A percentile compares a stretch with the other conserved stretches of the same genome.
phyloP scores from a whole-genome alignment of 495 filamentous ascomycete species.

The Ascodesmis nigricans region DNA sequence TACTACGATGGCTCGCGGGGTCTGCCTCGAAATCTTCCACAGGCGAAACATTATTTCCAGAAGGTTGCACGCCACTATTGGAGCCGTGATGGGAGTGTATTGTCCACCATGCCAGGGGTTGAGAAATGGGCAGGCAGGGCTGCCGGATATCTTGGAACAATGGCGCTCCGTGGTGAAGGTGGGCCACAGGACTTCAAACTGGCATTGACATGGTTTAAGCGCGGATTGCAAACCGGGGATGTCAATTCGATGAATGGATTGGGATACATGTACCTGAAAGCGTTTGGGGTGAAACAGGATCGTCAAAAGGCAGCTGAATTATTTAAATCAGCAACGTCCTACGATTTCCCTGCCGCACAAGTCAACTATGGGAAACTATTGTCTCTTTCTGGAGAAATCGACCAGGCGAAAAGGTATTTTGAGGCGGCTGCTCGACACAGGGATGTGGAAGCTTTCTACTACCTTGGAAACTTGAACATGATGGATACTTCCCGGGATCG shows the following conservation, averaged over 20 bases:
- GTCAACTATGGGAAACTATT: conserved; percentile 69
- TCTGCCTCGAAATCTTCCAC: conserved; percentile 46
- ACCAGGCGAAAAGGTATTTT: conserved; percentile 60
- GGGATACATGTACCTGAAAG: conserved; percentile 70
- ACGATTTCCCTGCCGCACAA: conserved; percentile 64
- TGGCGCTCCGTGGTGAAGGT: conserved; percentile 84
- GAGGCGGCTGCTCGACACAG: conserved; percentile 76
- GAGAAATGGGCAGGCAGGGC: conserved; percentile 76
- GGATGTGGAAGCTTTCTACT: conserved; percentile 86
- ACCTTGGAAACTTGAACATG: conserved; percentile 74
- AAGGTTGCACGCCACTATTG: conserved; percentile 69
- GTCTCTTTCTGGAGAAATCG: conserved; percentile 65
- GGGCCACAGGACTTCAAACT: conserved; percentile 54
- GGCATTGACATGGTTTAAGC: conserved; percentile 68
- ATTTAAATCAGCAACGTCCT: conserved; percentile 63
- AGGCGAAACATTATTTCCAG: conserved; percentile 65
- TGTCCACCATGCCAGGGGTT: conserved; percentile 27
- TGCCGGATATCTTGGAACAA: conserved; percentile 75
- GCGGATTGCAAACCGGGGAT: conserved; percentile 59
- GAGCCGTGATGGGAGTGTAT: conserved; percentile 42
- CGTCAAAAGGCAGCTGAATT: conserved; percentile 49
- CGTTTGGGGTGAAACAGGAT: conserved; percentile 58
- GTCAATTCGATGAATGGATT: conserved; percentile 66
- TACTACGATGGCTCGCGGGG: conserved; percentile 74
- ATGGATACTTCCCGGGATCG: conserved; percentile 60